phyloP scores from a whole-genome alignment of 1,284 basidiomycete genomes.

The Austroboletus niveus region DNA sequence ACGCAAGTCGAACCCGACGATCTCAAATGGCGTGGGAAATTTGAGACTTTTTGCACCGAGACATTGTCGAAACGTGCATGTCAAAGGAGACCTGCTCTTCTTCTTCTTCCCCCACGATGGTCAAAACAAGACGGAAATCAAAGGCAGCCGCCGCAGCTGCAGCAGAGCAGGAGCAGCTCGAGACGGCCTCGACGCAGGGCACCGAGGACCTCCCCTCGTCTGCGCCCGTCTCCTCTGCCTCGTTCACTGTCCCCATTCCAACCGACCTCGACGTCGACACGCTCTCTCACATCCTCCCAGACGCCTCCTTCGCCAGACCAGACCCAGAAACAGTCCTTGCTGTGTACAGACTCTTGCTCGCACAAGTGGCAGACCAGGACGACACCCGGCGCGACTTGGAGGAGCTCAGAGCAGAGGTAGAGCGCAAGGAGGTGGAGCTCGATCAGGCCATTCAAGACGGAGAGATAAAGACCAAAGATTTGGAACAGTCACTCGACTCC shows the following conservation, averaged over 20 bases:
- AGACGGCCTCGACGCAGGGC: conserved; percentile 35
- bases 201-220: conserved; percentile 27
- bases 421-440: conserved; percentile 71
- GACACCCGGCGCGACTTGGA: conserved; percentile 58
- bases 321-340: conserved; percentile 56
- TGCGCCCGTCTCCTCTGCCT: conserved; percentile 4
- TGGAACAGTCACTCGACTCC: conserved; percentile 49
- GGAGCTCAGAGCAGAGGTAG: conserved; percentile 58
- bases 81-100: conserved; percentile 5
- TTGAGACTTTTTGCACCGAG: conserved; percentile 3
- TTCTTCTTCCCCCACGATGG: conserved; percentile 16
- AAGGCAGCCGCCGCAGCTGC: conserved; percentile 37
- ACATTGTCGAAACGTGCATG: conserved; percentile 12
- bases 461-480: conserved; percentile 55
- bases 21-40: conserved; percentile 17
- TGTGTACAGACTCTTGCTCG: conserved; percentile 60
- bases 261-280: conserved; percentile 62
- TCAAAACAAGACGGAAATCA: conserved; percentile 45
- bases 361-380: conserved; percentile 55
- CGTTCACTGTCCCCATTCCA: conserved; percentile 41
- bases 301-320: conserved; percentile 52
- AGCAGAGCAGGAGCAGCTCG: conserved; percentile 28
- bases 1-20: neutral
- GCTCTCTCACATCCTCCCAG: conserved; percentile 52
- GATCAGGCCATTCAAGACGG: conserved; percentile 77